Evolutionary conservation across 805 yeast genomes (phyloP), one percentile per base, ranked within the genome.

Genomic region (Saccharomyces mikatae): DNA sequence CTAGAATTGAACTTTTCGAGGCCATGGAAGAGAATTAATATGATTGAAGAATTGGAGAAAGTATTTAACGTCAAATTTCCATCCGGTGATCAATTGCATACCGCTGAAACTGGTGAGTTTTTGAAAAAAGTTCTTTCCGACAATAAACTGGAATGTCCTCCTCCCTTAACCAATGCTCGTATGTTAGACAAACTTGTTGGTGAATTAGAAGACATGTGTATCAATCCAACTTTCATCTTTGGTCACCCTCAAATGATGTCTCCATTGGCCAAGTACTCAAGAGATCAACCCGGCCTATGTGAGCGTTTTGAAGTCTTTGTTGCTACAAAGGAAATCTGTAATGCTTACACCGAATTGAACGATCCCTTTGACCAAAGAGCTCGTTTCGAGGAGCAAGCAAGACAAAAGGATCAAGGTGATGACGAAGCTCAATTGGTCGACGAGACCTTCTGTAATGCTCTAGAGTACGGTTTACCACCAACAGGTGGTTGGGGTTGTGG

Each of bases 191-290:
- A 89, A 80, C 83, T 92, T 60, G 97, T 92, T 65, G 98, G 99
- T 70, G 97, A 89, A 72, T 82, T 86, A 72, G 98, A 92, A 79
- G 97, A 91, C 68, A 79, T 83, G 52, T 89, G 95, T 71, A 87
- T 92, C 75, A 94, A 89, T 80, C 99, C 98, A 65, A 94, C 98
- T 49, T 92, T 92, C 75, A 88, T 94, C 74, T 91, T 89, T 68
- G 98, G 98, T 65, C 99, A 92, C 74, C 99, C 99, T 56, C 97
- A 92, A 78, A 89, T 94, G 95, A 92, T 92, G 99, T 92, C 98
- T 55, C 99, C 99, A 62, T 81, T 92, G 75, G 99, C 99, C 71
- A 92, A 94, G 79, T 89, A 88, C 77, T 88, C 92, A 72, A 86
- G 99, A 76, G 80, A 84, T 57, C 80, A 81, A 60, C 96, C 96